These are phyloP conservation scores for Lanmaoa rubissima DNA, from an alignment of 768 basidiomycete genomes.

Conservation along the genomic window DNA sequence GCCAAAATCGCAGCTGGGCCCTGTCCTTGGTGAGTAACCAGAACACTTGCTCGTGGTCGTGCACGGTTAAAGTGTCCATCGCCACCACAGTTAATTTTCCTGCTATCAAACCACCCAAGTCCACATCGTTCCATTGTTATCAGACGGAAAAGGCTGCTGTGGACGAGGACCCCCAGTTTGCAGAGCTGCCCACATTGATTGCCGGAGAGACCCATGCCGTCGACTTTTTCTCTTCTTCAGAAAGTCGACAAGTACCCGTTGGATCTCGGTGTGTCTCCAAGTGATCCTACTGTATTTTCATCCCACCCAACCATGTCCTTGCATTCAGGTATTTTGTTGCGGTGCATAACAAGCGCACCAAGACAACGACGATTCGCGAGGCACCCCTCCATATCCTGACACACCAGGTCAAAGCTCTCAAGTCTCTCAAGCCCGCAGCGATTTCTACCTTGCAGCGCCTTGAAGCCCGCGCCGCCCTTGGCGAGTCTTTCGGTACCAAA, in stretches of 20 bases:
- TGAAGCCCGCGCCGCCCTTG: slow-evolving; percentile 73
- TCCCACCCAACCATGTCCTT: neutral
- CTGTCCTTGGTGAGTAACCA: slow-evolving; percentile 47
- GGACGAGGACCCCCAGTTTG: slow-evolving; percentile 32
- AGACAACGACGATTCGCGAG: slow-evolving; percentile 66
- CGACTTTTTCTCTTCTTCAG: slow-evolving; percentile 73
- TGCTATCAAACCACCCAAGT: slow-evolving; percentile 52
- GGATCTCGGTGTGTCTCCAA: slow-evolving; percentile 63
- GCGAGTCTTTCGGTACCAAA: slow-evolving; percentile 92
- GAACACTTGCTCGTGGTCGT: slow-evolving; percentile 26
- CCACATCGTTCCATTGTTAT: slow-evolving; percentile 65
- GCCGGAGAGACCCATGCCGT: slow-evolving; percentile 83
- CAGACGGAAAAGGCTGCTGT: slow-evolving; percentile 33
- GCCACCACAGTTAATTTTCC: slow-evolving; percentile 58
- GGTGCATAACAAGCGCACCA: slow-evolving; percentile 74
- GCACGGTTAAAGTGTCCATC: slow-evolving; percentile 10
- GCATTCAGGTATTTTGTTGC: slow-evolving; percentile 74
- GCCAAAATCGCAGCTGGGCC: slow-evolving; percentile 41
- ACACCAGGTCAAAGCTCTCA: slow-evolving; percentile 82
- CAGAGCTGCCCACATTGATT: slow-evolving; percentile 42
- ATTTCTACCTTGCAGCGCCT: slow-evolving; percentile 51
- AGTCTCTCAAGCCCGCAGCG: slow-evolving; percentile 52
- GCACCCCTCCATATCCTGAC: slow-evolving; percentile 67
- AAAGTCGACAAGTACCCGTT: slow-evolving; percentile 46
- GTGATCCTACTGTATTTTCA: neutral